Percentiles rank a stretch among this genome's conserved stretches.
These are phyloP conservation scores for Vitis amurensis DNA, from an alignment of 164 flowering plant genomes.

Conservation along the genomic window DNA sequence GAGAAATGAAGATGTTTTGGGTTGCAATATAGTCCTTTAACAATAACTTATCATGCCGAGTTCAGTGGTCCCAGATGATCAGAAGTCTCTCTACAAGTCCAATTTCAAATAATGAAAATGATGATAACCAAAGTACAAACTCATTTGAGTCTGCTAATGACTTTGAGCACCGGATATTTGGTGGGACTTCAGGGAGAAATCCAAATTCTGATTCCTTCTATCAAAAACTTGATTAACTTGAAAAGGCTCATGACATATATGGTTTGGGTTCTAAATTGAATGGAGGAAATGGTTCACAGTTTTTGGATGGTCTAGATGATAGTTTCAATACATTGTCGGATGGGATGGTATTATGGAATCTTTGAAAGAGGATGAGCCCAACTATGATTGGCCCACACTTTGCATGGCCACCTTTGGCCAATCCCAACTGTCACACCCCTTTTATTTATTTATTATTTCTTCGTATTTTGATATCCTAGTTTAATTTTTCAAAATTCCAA, in stretches of 20 bases:
- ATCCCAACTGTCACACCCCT: too few relatives aligned
- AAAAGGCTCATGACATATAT: constrained; percentile 30
- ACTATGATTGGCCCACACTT: too few relatives aligned
- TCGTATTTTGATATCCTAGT: too few relatives aligned
- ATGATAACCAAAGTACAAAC: constrained; percentile 20
- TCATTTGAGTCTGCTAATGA: constrained; percentile 59
- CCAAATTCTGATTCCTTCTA: constrained; percentile 40
- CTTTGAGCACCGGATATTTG: constrained; percentile 58
- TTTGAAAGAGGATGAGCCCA: too few relatives aligned
- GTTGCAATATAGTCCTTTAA: constrained; percentile 19
- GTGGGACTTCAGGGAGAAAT: constrained; percentile 30
- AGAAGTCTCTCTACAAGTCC: constrained; percentile 22
- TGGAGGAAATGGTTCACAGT: constrained; percentile 15
- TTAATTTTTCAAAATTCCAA: too few relatives aligned
- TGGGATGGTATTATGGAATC: too few relatives aligned
- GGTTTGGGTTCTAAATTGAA: constrained; percentile 18
- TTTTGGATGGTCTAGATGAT: constrained; percentile 45
- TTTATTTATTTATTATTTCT: too few relatives aligned
- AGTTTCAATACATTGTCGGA: constrained; percentile 44
- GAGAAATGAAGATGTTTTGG: constrained; percentile 31
- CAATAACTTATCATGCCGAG: constrained; percentile 5
- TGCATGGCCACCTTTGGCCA: too few relatives aligned
- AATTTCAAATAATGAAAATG: constrained; percentile 22
- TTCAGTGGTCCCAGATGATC: constrained; percentile 7
- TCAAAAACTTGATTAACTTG: constrained; percentile 47